Conservation (phyloP, 2,329 filamentous ascomycete genomes). For the Aphanocladium album region DNA sequence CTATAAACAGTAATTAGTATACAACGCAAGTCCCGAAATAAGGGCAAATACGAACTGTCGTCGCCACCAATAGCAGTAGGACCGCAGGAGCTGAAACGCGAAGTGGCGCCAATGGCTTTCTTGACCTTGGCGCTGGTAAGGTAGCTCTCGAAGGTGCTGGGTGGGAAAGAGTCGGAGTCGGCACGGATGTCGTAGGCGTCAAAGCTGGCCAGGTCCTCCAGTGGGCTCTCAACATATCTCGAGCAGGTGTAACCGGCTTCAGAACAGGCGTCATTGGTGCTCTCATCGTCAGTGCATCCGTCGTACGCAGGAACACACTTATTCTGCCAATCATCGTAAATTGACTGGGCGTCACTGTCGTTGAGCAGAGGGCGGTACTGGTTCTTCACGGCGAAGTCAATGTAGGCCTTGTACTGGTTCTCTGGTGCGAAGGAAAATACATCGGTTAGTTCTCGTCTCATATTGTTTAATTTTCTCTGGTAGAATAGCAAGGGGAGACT, state of each 20-base stretch:
- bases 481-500: not conserved
- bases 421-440: too few species aligned
- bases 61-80: not conserved
- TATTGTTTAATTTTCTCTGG: too few species aligned
- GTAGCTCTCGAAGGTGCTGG: constrained; percentile 37
- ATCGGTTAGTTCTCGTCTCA: too few species aligned
- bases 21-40: not conserved
- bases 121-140: constrained; percentile 31
- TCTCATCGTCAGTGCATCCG: constrained; percentile 22
- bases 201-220: constrained; percentile 24
- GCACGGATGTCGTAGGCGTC: constrained; percentile 44
- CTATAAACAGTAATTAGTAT: constrained; percentile 16
- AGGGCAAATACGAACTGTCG: constrained; percentile 1
- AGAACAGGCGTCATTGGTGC: constrained; percentile 21
- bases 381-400: constrained; percentile 42
- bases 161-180: constrained; percentile 31
- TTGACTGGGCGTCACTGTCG: constrained; percentile 9
- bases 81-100: not conserved
- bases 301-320: constrained; percentile 20
- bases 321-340: constrained; percentile 17
- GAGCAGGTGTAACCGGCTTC: constrained; percentile 23
- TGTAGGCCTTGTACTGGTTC: constrained; percentile 32
- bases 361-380: constrained; percentile 26
- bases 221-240: constrained; percentile 20
- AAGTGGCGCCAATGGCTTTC: constrained; percentile 39